These are phyloP conservation scores for Pestalotiopsis sp. DNA, from an alignment of 2,329 filamentous ascomycete genomes.

Conservation along the genomic window DNA sequence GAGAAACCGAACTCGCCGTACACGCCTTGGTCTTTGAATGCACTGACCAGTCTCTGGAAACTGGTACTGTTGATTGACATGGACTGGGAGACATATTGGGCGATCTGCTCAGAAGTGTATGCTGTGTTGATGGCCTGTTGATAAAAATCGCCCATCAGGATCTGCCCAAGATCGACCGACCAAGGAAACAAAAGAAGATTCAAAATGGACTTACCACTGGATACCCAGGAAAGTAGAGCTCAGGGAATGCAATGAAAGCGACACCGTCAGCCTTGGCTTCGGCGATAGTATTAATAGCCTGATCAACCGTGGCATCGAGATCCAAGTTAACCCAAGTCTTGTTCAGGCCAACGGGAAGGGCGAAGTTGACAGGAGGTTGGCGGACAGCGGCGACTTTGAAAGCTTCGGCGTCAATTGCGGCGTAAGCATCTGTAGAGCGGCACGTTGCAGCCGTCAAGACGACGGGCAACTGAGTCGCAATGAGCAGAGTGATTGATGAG, in stretches of 20 bases:
- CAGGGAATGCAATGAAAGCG: neutral
- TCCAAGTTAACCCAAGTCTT: conserved; percentile 3
- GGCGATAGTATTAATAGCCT: neutral
- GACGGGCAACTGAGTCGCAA: neutral
- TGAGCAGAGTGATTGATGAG: neutral
- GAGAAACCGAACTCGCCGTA: neutral
- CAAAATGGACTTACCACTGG: neutral
- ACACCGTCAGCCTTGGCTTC: neutral
- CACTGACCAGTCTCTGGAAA: neutral
- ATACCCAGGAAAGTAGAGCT: neutral
- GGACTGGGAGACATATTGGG: neutral
- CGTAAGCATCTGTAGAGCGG: neutral
- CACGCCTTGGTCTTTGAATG: neutral
- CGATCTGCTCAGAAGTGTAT: neutral
- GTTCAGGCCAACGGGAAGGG: neutral
- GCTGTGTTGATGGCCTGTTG: neutral
- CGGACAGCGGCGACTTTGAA: neutral
- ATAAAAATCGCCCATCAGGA: neutral
- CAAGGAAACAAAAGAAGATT: neutral
- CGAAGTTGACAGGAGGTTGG: conserved; percentile 1
- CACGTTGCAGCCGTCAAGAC: neutral
- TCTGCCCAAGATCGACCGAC: neutral
- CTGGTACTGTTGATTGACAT: neutral
- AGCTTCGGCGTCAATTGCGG: neutral
- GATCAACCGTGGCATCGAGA: neutral